Percentiles rank a stretch among this genome's conserved stretches.
phyloP scores from a whole-genome alignment of 352 stramenopile species.

The Phytophthora meadii region DNA sequence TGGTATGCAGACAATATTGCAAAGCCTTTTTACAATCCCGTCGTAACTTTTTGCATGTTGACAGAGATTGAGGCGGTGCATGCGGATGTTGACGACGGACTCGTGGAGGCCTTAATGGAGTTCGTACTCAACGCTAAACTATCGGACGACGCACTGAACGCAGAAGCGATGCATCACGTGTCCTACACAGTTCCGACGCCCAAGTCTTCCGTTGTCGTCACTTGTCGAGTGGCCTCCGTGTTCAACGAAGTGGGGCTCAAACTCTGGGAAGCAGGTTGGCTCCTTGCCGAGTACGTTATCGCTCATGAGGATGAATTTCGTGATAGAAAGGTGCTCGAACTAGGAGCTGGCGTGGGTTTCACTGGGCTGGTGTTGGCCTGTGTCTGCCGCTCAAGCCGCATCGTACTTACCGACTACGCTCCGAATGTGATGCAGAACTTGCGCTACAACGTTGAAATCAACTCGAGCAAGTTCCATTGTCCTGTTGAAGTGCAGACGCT shows the following conservation, averaged over 20 bases:
- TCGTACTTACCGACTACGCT: slow-evolving; percentile 82
- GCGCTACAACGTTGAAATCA: slow-evolving; percentile 85
- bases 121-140: slow-evolving; percentile 53
- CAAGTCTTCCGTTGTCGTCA: slow-evolving; percentile 45
- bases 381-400: slow-evolving; percentile 34
- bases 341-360: slow-evolving; percentile 79
- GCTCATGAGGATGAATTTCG: slow-evolving; percentile 59
- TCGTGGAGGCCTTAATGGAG: slow-evolving; percentile 64
- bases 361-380: slow-evolving; percentile 67
- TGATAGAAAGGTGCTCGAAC: slow-evolving; percentile 63
- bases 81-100: slow-evolving; percentile 57
- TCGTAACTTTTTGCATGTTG: not conserved
- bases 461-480: slow-evolving; percentile 51
- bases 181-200: slow-evolving; percentile 58
- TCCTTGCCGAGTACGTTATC: slow-evolving; percentile 79
- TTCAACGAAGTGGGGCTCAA: slow-evolving; percentile 88
- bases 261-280: slow-evolving; percentile 82
- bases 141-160: slow-evolving; percentile 37
- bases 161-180: slow-evolving; percentile 79
- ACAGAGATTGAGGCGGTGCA: slow-evolving; percentile 63
- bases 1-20: slow-evolving; percentile 37
- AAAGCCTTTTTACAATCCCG: not conserved
- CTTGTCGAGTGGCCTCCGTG: slow-evolving; percentile 77
- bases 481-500: slow-evolving; percentile 63
- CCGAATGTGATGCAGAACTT: slow-evolving; percentile 86